Evolutionary conservation across 257 asterid species (phyloP).

Genomic region (Solanum arcanum): DNA sequence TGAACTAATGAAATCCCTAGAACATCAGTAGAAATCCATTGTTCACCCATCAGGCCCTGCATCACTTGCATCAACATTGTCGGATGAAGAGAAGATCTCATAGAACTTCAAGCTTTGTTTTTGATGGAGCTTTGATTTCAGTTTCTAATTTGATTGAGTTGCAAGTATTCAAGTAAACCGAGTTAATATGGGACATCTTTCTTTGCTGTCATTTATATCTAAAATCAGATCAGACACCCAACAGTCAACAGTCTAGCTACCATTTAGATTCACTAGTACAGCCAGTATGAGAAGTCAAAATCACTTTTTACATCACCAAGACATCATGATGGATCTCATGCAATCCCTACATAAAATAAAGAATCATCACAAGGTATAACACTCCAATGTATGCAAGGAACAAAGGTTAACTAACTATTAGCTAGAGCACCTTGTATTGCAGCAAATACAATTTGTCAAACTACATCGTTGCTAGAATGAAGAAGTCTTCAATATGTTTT

Average conservation of each 20-base stretch:
- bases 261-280: not conserved
- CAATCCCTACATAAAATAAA: not conserved
- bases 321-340: not conserved
- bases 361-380: not conserved
- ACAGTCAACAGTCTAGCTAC: not conserved
- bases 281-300: not conserved
- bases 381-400: not conserved
- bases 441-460: not conserved
- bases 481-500: not conserved
- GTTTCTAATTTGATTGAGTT: not conserved
- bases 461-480: not conserved
- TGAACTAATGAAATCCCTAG: not conserved
- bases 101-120: not conserved
- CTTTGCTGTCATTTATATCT: not conserved
- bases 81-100: not conserved
- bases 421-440: not conserved
- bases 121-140: not conserved
- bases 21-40: not conserved
- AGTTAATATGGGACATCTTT: not conserved
- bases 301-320: not conserved
- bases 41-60: not conserved
- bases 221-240: not conserved
- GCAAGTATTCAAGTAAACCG: not conserved
- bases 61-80: not conserved
- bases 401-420: not conserved